Base-by-base conservation (phyloP, 2,329 filamentous ascomycete species). In the Rasamsonia emersonii region DNA sequence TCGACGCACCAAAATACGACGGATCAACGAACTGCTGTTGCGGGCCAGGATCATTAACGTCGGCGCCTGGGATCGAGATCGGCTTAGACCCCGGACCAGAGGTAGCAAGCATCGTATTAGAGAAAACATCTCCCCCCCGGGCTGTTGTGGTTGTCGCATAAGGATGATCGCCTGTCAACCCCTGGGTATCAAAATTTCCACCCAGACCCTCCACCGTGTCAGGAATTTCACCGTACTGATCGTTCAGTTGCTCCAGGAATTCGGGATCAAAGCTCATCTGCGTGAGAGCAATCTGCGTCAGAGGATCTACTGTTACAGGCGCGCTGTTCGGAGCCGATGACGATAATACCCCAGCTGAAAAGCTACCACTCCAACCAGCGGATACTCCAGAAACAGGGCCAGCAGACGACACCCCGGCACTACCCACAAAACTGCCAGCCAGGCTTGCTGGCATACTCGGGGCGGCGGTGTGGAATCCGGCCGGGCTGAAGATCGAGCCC, bases 181-280 rank as follows among this genome's bases (percentile, higher is more conserved):
- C 23, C 11, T 27, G 26, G 9, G 31, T 14, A 9, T 16, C 24
- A 18, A 38, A 21, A 15, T 19, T 15, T 11, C 29, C 10, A 14
- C 28, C 42, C 25, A 58, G 29, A 2, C 29, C 46, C 32, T 54
- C 48, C 21, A 61, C 36, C 25, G 40, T 43, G 19, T 52, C 53
- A 16, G 51, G 39, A 14, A 52, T 45, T 23, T 55, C 49, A n/a
- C 48, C 51, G 35, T 58, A 56, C 21, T 45, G 46, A 17, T 54
- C 44, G 19, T 55, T 56, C 19, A 60, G 34, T 30, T 50, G 50
- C 32, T 58, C 56, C 35, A 62, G 36, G 28, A 60, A 56, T 9
- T 53, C 50, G 4, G 53, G 51, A 17, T 62, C 58, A 30, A 60
- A 61, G 4, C 54, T 56, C 48, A 59, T 56, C 35, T 56, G 53